Evolutionary conservation across 441 rosid species (phyloP).

Genomic region (Populus trichocarpa): DNA sequence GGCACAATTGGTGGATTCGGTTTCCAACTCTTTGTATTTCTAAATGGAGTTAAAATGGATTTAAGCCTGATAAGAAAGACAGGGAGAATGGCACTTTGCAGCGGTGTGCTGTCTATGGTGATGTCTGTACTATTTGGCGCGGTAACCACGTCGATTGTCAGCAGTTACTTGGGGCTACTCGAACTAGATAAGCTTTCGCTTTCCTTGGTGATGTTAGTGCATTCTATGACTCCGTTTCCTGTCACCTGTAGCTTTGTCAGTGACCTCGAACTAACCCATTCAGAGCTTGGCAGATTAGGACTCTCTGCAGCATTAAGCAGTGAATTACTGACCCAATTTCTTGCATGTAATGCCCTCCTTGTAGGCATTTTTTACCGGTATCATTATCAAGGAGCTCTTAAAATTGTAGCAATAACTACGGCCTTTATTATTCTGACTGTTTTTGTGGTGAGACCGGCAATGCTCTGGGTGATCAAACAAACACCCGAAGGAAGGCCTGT

Average conservation of each 20-base stretch:
- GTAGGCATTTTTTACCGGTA: background rate
- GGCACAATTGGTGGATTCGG: background rate
- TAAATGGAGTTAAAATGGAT: background rate
- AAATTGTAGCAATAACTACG: background rate
- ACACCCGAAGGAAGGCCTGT: slow-evolving; percentile 51
- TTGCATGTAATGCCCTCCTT: background rate
- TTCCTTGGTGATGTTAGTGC: background rate
- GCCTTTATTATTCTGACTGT: background rate
- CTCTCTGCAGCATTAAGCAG: slow-evolving; percentile 34
- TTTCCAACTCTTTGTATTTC: background rate
- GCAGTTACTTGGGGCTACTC: background rate
- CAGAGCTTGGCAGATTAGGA: slow-evolving; percentile 59
- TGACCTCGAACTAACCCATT: slow-evolving; percentile 52
- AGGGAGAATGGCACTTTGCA: background rate
- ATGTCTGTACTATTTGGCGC: slow-evolving; percentile 25
- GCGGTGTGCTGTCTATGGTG: slow-evolving; percentile 35
- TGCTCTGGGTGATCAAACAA: slow-evolving; percentile 32
- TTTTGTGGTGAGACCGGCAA: slow-evolving; percentile 31
- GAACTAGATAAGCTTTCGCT: background rate
- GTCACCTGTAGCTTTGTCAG: slow-evolving; percentile 42
- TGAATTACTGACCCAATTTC: slow-evolving; percentile 14
- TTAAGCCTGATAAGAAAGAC: background rate
- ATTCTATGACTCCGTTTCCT: slow-evolving; percentile 40
- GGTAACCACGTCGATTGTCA: background rate
- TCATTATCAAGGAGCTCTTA: background rate